Conservation (phyloP, 352 stramenopile species). For the Aphanomyces cochlioides region DNA sequence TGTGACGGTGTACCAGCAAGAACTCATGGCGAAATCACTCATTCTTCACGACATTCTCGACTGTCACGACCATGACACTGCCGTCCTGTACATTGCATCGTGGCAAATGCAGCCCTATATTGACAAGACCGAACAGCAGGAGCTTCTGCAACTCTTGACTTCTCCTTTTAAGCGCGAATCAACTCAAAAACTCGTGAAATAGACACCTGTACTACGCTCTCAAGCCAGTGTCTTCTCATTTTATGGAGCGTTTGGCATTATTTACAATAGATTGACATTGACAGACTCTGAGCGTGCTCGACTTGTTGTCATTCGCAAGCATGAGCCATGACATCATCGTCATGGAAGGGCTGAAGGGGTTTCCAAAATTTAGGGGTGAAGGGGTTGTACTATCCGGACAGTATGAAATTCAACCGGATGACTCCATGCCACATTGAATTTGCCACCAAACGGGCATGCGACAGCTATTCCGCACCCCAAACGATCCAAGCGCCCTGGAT, state of each 20-base stretch:
- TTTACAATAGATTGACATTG: too few species aligned
- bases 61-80: constrained; percentile 57
- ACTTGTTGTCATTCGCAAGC: too few species aligned
- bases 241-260: not conserved
- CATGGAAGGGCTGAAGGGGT: too few species aligned
- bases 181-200: constrained; percentile 14
- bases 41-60: constrained; percentile 68
- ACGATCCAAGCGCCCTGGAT: too few species aligned
- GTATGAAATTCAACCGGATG: too few species aligned
- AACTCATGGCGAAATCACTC: constrained; percentile 73
- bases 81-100: constrained; percentile 72
- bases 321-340: too few species aligned
- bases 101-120: constrained; percentile 87
- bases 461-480: constrained; percentile 6
- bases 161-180: constrained; percentile 1
- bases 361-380: too few species aligned
- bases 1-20: constrained; percentile 70
- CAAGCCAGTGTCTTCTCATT: not conserved
- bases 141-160: not conserved
- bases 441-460: not conserved
- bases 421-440: too few species aligned
- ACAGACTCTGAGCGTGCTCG: too few species aligned
- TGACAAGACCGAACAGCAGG: constrained; percentile 32
- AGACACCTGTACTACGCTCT: not conserved
- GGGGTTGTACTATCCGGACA: too few species aligned